These are phyloP conservation scores for Acorus gramineus DNA, from an alignment of 106 monocot species.

Conservation along the genomic window DNA sequence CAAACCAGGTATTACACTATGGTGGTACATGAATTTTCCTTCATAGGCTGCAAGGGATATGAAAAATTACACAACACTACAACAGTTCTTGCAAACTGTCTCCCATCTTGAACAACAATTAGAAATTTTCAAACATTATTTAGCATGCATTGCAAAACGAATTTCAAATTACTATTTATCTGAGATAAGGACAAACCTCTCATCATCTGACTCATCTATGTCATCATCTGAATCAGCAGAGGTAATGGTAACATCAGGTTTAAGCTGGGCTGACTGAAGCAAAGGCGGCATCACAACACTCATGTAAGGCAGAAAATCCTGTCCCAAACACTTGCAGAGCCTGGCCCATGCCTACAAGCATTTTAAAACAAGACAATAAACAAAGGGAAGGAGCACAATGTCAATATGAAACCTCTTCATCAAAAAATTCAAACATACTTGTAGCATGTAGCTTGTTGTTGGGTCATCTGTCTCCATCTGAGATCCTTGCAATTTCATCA, in stretches of 20 bases:
- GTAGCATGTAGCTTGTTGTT: constrained; percentile 92
- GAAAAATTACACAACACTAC: too few species aligned
- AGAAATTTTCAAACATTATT: too few species aligned
- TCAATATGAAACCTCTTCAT: too few species aligned
- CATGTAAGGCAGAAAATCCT: constrained; percentile 99
- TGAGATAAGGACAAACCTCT: constrained; percentile 39
- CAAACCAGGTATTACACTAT: too few species aligned
- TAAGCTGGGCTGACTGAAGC: constrained; percentile 93
- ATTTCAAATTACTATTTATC: neutral
- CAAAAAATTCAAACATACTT: constrained; percentile 26
- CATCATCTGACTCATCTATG: constrained; percentile 85
- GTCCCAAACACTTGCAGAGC: constrained; percentile 92
- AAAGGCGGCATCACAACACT: constrained; percentile 96
- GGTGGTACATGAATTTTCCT: too few species aligned
- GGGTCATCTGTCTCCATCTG: constrained; percentile 91
- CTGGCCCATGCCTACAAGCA: constrained; percentile 86
- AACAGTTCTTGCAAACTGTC: too few species aligned
- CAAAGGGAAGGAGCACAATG: too few species aligned
- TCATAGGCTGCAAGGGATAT: too few species aligned
- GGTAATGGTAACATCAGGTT: constrained; percentile 95
- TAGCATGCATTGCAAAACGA: too few species aligned
- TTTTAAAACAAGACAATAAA: too few species aligned
- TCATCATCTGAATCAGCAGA: constrained; percentile 87
- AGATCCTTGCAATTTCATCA: constrained; percentile 92
- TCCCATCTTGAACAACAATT: too few species aligned